Evolutionary conservation across 352 stramenopile species (phyloP), one percentile per base, ranked within the genome.

Genomic region (Plasmopara halstedii): DNA sequence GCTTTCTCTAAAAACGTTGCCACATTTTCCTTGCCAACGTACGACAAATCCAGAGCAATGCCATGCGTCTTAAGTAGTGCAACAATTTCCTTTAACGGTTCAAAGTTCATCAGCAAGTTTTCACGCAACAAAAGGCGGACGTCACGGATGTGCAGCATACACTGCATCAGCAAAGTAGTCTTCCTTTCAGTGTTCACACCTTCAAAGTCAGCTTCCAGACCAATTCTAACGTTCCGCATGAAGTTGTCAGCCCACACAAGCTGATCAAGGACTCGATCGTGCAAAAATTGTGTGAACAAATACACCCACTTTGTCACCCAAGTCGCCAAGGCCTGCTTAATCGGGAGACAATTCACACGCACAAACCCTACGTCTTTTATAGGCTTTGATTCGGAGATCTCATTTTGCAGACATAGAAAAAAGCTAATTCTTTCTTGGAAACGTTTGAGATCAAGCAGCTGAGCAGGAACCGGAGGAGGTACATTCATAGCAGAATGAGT

Each of bases 221-320:
- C 85, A 20, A 37, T 42, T 32, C 86, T 79, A 6, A 95, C 81
- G 4, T 67, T 58, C 2, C 64, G 46, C 62, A 97, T 90, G 54
- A 97, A 96, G 34, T 67, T 69, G 45, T 95, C 61, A n/a, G 97
- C 72, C 71, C 85, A 88, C 26, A 67, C 44, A 3, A 97, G 67
- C 19, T 90, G 73, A 35, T 75, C 81, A 19, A 90, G 70, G 2
- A 97, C 82, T 33, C 88, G 73, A 37, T 96, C 78, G 42, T 97
- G 86, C 0, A 97, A 61, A 52, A 93, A 96, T 49, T 96, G 83
- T 4, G 88, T 97, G 50, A 96, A 97, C 23, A 95, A 68, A 47
- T 96, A 97, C 25, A 96, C 89, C 91, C 91, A 97, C 41, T 97
- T 97, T 5, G 88, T 97, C 1, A 96, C 86, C 85, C 88, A 97